A percentile compares a stretch with the other conserved stretches of the same genome.
Conservation (phyloP, 2,329 filamentous ascomycete species). For the Diaporthe citri region DNA sequence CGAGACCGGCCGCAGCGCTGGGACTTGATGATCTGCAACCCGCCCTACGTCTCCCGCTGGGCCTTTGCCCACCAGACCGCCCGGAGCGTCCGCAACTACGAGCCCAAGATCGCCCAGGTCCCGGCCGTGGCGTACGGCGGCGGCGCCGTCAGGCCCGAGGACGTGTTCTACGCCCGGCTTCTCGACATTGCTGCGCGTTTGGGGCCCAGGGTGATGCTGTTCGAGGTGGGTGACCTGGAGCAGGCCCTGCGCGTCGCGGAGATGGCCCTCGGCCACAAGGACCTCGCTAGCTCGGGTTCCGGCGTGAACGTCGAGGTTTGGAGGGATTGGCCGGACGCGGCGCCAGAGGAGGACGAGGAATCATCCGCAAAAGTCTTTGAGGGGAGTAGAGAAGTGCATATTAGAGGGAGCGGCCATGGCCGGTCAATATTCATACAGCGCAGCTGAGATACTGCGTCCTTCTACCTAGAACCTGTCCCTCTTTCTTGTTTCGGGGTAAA, state of each 20-base stretch:
- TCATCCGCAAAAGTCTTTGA: slow-evolving; percentile 43
- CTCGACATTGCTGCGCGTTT: slow-evolving; percentile 65
- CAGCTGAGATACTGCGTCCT: slow-evolving; percentile 1
- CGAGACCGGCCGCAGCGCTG: slow-evolving; percentile 43
- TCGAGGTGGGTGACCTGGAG: slow-evolving; percentile 78
- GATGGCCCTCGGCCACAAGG: slow-evolving; percentile 54
- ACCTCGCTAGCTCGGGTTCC: slow-evolving; percentile 42
- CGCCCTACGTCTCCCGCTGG: slow-evolving; percentile 84
- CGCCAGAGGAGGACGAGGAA: slow-evolving; percentile 47
- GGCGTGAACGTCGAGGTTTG: slow-evolving; percentile 72
- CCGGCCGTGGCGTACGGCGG: slow-evolving; percentile 47
- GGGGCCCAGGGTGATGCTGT: slow-evolving; percentile 67
- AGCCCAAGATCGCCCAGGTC: slow-evolving; percentile 85
- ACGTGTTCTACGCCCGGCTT: slow-evolving; percentile 77
- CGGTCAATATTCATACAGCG: slow-evolving; percentile 57
- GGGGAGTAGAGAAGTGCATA: slow-evolving; percentile 47
- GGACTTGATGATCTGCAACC: slow-evolving; percentile 87
- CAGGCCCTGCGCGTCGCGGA: slow-evolving; percentile 76
- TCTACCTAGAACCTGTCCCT: neutral
- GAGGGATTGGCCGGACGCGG: slow-evolving; percentile 73
- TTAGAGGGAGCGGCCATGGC: slow-evolving; percentile 62
- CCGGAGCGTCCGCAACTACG: slow-evolving; percentile 82
- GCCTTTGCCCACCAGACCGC: slow-evolving; percentile 74
- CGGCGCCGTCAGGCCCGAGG: slow-evolving; percentile 50
- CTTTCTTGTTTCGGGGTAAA: neutral